phyloP scores from a whole-genome alignment of 768 basidiomycete species.

The Pholiota molesta region DNA sequence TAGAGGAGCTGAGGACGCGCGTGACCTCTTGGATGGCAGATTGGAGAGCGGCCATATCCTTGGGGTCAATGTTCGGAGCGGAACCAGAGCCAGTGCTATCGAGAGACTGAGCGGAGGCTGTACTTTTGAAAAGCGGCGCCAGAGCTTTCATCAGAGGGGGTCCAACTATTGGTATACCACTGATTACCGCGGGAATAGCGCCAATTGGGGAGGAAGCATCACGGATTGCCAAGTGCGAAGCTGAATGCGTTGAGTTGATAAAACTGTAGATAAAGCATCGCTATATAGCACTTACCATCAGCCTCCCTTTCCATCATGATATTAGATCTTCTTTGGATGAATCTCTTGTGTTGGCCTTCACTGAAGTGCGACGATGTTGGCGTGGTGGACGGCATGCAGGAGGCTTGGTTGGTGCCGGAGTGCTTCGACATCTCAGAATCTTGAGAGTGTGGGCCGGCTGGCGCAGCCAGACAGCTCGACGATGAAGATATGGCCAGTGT shows the following conservation, averaged over 20 bases:
- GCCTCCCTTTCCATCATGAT: neutral
- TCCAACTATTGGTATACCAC: conserved; percentile 7
- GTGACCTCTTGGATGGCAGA: conserved; percentile 16
- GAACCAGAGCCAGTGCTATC: neutral
- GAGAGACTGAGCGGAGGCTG: neutral
- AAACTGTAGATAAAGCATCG: neutral
- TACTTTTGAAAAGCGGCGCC: neutral
- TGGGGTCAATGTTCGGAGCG: conserved; percentile 1
- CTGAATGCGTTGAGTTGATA: neutral
- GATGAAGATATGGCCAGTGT: conserved; percentile 54
- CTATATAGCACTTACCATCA: neutral
- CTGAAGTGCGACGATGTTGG: neutral
- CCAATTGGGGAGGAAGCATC: neutral
- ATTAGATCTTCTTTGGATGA: neutral
- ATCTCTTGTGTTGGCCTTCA: neutral
- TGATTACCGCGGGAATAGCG: neutral
- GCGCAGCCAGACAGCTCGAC: conserved; percentile 48
- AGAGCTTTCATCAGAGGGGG: conserved; percentile 1
- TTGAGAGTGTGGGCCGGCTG: conserved; percentile 33
- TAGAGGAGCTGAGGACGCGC: conserved; percentile 5
- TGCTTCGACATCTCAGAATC: conserved; percentile 28
- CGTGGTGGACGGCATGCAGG: conserved; percentile 8
- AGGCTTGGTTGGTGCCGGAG: conserved; percentile 22
- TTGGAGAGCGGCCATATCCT: conserved; percentile 21
- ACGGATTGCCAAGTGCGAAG: conserved; percentile 6